These are phyloP conservation scores for Pisolithus marmoratus DNA, from an alignment of 768 basidiomycete genomes.

Conservation along the genomic window DNA sequence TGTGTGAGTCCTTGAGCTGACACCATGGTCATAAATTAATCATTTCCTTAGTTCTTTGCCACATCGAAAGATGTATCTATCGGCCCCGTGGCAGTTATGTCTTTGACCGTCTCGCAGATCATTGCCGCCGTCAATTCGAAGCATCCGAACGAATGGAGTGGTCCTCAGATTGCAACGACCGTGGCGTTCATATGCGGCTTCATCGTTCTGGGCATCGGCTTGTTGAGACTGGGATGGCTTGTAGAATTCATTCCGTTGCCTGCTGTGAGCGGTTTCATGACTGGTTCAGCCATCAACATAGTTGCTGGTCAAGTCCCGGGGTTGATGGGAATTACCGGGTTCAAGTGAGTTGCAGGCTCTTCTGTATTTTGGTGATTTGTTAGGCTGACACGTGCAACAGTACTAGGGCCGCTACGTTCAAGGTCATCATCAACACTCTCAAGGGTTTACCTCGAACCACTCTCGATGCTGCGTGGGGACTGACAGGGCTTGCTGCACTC, in stretches of 20 bases:
- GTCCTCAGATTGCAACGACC: constrained; percentile 75
- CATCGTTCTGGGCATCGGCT: constrained; percentile 84
- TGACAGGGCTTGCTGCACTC: constrained; percentile 64
- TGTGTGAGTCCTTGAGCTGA: constrained; percentile 47
- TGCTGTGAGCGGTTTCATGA: constrained; percentile 91
- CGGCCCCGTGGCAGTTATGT: constrained; percentile 99
- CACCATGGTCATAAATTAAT: neutral
- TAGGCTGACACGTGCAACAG: constrained; percentile 31
- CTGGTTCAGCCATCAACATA: constrained; percentile 94
- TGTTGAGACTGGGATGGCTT: constrained; percentile 88
- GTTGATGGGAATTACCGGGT: constrained; percentile 80
- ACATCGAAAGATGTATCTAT: constrained; percentile 99
- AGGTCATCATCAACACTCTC: constrained; percentile 89
- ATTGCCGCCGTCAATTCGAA: constrained; percentile 56
- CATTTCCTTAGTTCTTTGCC: constrained; percentile 70
- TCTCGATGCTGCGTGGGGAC: constrained; percentile 87
- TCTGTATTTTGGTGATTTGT: neutral
- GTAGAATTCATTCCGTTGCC: constrained; percentile 91
- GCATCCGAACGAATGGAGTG: constrained; percentile 53
- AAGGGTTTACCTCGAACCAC: constrained; percentile 68
- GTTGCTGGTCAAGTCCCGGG: constrained; percentile 84
- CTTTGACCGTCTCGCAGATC: constrained; percentile 77
- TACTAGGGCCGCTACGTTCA: constrained; percentile 79
- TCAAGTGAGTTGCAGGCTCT: constrained; percentile 54
- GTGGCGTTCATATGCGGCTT: constrained; percentile 86